Evolutionary conservation across 495 filamentous ascomycete species (phyloP).

Genomic region (Cryomyces minteri): DNA sequence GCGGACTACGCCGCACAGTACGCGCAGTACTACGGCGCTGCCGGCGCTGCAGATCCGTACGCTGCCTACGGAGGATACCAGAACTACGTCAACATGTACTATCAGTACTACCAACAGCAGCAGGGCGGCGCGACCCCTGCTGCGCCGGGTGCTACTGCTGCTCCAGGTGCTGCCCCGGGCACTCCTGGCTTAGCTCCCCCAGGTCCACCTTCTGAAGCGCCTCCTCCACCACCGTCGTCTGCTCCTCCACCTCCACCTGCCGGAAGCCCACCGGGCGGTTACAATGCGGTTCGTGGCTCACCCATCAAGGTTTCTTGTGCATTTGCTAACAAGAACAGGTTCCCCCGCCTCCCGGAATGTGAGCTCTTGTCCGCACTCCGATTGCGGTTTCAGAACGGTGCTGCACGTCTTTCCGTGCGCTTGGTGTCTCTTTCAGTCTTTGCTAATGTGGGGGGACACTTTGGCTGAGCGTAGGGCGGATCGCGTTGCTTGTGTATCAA

Average conservation of each 20-base stretch:
- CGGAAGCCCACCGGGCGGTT: slow-evolving; percentile 35
- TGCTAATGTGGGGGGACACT: too few relatives aligned
- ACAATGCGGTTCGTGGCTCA: slow-evolving; percentile 30
- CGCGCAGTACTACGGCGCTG: slow-evolving; percentile 66
- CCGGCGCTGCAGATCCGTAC: slow-evolving; percentile 62
- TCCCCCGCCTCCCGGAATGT: slow-evolving; percentile 18
- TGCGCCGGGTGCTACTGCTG: slow-evolving; percentile 25
- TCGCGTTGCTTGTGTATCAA: too few relatives aligned
- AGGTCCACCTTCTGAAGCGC: slow-evolving; percentile 38
- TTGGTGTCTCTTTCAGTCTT: too few relatives aligned
- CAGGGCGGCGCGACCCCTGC: slow-evolving; percentile 19
- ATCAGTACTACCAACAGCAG: slow-evolving; percentile 47
- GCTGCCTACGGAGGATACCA: slow-evolving; percentile 69
- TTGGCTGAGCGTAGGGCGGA: too few relatives aligned
- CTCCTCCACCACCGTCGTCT: slow-evolving; percentile 42
- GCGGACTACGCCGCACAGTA: slow-evolving; percentile 39
- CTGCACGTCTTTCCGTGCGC: too few relatives aligned
- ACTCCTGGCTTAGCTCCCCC: slow-evolving; percentile 21
- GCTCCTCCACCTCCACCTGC: slow-evolving; percentile 49
- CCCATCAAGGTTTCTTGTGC: background rate
- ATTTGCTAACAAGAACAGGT: slow-evolving; percentile 7
- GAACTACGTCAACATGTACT: slow-evolving; percentile 46
- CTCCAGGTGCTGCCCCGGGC: slow-evolving; percentile 23
- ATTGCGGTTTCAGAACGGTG: too few relatives aligned
- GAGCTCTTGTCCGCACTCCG: background rate